Percentiles rank a stretch among this genome's conserved stretches.
phyloP scores from a whole-genome alignment of 2,329 filamentous ascomycete species.

The Tolypocladium amazonense region DNA sequence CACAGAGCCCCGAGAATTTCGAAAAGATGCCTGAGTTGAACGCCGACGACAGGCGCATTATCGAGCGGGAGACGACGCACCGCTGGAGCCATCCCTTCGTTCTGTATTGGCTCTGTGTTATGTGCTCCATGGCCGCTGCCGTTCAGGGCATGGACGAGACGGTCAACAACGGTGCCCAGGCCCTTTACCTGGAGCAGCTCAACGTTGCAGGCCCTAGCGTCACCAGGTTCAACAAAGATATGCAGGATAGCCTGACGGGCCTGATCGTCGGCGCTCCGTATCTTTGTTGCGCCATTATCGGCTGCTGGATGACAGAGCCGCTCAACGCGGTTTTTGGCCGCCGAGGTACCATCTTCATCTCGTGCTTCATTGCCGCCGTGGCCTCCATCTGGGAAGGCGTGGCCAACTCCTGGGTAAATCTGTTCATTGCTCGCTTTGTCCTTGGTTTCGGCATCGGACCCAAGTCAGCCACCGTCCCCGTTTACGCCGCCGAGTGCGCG shows the following conservation, averaged over 20 bases:
- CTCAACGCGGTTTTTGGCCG: slow-evolving; percentile 8
- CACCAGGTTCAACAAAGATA: slow-evolving; percentile 26
- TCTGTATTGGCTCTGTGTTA: slow-evolving; percentile 24
- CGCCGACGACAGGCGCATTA: slow-evolving; percentile 16
- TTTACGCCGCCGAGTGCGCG: slow-evolving; percentile 63
- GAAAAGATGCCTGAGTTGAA: slow-evolving; percentile 30
- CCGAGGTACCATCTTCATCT: slow-evolving; percentile 7
- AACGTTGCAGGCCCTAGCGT: slow-evolving; percentile 54
- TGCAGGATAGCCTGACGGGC: slow-evolving; percentile 39
- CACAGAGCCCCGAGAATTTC: slow-evolving; percentile 27
- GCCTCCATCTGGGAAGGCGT: slow-evolving; percentile 12
- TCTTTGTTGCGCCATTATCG: slow-evolving; percentile 6
- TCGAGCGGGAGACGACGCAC: slow-evolving; percentile 17
- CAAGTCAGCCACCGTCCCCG: slow-evolving; percentile 53
- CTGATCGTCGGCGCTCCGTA: slow-evolving; percentile 9
- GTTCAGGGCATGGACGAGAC: slow-evolving; percentile 60
- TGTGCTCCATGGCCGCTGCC: slow-evolving; percentile 34
- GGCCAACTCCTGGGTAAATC: slow-evolving; percentile 20
- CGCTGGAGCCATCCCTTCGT: slow-evolving; percentile 21
- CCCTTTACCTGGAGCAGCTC: slow-evolving; percentile 39
- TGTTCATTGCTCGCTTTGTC: slow-evolving; percentile 53
- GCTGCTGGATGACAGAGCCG: slow-evolving; percentile 22
- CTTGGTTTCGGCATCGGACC: slow-evolving; percentile 59
- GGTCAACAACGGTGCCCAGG: slow-evolving; percentile 53
- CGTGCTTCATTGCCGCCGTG: slow-evolving; percentile 7